phyloP scores from a whole-genome alignment of 139 green algal species.

The Gonium pectorale region DNA sequence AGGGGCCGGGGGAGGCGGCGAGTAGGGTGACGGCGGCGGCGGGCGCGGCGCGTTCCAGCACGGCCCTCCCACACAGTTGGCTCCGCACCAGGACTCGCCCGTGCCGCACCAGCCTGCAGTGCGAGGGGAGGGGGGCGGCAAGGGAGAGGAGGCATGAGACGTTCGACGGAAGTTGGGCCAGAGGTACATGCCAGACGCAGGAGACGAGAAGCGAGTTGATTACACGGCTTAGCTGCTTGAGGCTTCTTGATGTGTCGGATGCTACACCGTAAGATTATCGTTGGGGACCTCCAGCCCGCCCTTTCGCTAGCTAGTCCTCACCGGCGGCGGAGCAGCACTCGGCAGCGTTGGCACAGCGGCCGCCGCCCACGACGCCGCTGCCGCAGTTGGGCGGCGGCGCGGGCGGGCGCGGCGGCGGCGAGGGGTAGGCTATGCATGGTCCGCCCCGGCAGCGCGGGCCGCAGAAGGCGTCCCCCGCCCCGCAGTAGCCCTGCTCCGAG shows the following conservation, averaged over 20 bases:
- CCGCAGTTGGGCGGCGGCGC: not conserved
- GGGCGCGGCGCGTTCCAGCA: not conserved
- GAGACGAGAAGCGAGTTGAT: no score
- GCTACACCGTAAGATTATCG: no score
- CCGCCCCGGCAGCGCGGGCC: not conserved
- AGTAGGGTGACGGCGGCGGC: not conserved
- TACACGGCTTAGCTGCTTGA: no score
- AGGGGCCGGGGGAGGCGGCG: not conserved
- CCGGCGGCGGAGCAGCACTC: conserved; percentile 4
- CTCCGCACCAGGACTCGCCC: not conserved
- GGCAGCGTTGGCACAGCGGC: not conserved
- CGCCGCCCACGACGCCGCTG: not conserved
- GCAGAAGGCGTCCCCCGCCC: not conserved
- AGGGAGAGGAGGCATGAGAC: no score
- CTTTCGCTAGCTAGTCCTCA: no score
- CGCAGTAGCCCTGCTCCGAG: conserved; percentile 30
- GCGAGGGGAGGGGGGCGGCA: not conserved
- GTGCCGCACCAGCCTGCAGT: conserved; percentile 10
- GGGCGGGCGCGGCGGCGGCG: not conserved
- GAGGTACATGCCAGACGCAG: no score
- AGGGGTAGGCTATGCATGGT: conserved; percentile 15
- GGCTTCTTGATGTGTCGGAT: no score
- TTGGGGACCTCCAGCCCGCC: no score
- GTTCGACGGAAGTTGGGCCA: no score
- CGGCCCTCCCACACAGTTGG: not conserved